These are phyloP conservation scores for Hansenula sp. DNA, from an alignment of 1,139 yeast genomes.

Conservation along the genomic window DNA sequence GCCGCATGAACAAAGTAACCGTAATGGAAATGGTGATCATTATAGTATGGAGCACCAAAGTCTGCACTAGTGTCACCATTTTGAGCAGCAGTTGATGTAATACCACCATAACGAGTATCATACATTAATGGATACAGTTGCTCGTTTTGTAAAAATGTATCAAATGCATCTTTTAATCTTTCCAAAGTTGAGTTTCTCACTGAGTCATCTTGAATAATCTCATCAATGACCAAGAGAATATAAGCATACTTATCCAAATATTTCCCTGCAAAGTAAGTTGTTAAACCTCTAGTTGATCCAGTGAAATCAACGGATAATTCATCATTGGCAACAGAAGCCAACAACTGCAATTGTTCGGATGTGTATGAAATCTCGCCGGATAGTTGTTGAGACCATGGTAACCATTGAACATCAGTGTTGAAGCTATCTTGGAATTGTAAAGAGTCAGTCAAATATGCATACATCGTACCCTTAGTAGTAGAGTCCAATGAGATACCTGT, in stretches of 20 bases:
- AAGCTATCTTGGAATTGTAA: constrained; percentile 45
- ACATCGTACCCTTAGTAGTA: constrained; percentile 65
- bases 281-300: constrained; percentile 42
- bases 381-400: constrained; percentile 51
- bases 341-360: constrained; percentile 42
- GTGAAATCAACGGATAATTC: constrained; percentile 59
- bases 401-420: constrained; percentile 46
- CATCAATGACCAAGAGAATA: constrained; percentile 59
- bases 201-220: constrained; percentile 50
- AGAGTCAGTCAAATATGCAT: constrained; percentile 49
- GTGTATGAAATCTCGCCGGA: constrained; percentile 39
- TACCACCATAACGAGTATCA: constrained; percentile 64
- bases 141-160: constrained; percentile 42
- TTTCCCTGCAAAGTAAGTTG: constrained; percentile 68
- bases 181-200: constrained; percentile 45
- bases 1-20: constrained; percentile 79
- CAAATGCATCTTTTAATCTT: constrained; percentile 51
- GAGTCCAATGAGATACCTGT: constrained; percentile 53
- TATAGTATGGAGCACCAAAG: constrained; percentile 67
- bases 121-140: constrained; percentile 62
- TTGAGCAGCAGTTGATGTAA: constrained; percentile 61
- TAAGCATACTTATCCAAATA: constrained; percentile 74
- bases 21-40: constrained; percentile 81
- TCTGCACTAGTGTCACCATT: constrained; percentile 50
- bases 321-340: constrained; percentile 51